Base-by-base conservation (phyloP, 1,284 basidiomycete species). In the Hymenochaete sp. region DNA sequence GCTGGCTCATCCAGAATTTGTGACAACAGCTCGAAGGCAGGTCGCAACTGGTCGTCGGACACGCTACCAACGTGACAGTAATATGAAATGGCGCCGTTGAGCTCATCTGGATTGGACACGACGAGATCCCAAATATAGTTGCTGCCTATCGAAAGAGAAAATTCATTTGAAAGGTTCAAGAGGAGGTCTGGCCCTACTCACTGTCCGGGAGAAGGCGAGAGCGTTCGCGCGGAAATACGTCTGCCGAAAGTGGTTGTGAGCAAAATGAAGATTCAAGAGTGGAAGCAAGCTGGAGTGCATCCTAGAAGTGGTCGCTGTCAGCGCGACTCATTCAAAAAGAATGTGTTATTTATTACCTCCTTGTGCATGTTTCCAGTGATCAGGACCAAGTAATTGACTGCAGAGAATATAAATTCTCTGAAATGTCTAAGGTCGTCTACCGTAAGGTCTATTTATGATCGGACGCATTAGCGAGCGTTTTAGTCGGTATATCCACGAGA, bases 1-100 rank as follows among this genome's bases (percentile, higher is more conserved):
- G 84, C 77, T 0, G 95, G 93, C 58, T 98, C 96, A 8, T 73
- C 69, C 27, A 91, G 69, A 50, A 96, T 84, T 57, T 92, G 91
- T 0, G 73, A 72, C 27, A 87, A 70, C 25, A 90, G 69, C 5
- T 73, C 64, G 38, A 77, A 69, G 1, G 68, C 67, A 22, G 83
- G 78, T 16, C 82, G 75, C 10, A 70, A 62, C n/a, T 63, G 72
- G 26, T 72, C 66, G 53, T 85, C 71, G 2, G 63, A 65, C 29
- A 75, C 59, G 21, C 73, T 69, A 39, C 92, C 89, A 47, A 85
- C 71, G 58, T 90, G 79, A 44, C 83, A 62, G 58, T 81, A 88
- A 64, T 93, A 93, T 2, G 80, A 79, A 51, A 95, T 61, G 16
- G 82, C 76, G 13, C 83, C 89, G 67, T 98, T 98, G 42, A 83